These are phyloP conservation scores for Hyaloscypha variabilis DNA, from an alignment of 495 filamentous ascomycete species.

Conservation along the genomic window DNA sequence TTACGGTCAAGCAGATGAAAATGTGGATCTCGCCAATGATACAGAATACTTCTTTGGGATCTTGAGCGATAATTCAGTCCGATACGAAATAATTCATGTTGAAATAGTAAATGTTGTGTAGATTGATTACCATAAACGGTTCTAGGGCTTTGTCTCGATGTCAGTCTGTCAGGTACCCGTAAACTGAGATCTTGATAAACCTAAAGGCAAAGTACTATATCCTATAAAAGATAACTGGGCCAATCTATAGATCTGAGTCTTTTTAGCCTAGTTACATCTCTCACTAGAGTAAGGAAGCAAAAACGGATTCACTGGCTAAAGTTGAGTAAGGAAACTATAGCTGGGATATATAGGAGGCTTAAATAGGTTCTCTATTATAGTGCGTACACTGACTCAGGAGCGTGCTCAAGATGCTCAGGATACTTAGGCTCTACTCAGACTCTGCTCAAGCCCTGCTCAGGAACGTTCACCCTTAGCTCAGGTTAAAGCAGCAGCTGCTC, in stretches of 20 bases:
- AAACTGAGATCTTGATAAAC: conserved; percentile 5
- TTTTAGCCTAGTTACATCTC: neutral
- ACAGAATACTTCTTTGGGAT: conserved; percentile 11
- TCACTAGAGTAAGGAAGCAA: too few species aligned
- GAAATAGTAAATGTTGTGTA: conserved; percentile 9
- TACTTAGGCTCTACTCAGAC: too few species aligned
- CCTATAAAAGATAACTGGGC: conserved; percentile 11
- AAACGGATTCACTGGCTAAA: too few species aligned
- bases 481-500: too few species aligned
- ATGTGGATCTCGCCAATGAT: conserved; percentile 11
- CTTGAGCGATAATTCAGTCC: neutral
- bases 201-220: conserved; percentile 7
- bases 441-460: too few species aligned
- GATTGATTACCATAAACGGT: conserved; percentile 8
- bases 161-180: conserved; percentile 10
- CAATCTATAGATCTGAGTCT: conserved; percentile 10
- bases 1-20: conserved; percentile 9
- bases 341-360: too few species aligned
- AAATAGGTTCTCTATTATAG: too few species aligned
- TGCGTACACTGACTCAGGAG: too few species aligned
- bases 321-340: too few species aligned
- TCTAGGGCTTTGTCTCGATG: conserved; percentile 12
- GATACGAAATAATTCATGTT: conserved; percentile 16
- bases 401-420: too few species aligned
- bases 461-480: too few species aligned